These are phyloP conservation scores for Tetrapisispora iriomotensis DNA, from an alignment of 805 yeast genomes.

Conservation along the genomic window DNA sequence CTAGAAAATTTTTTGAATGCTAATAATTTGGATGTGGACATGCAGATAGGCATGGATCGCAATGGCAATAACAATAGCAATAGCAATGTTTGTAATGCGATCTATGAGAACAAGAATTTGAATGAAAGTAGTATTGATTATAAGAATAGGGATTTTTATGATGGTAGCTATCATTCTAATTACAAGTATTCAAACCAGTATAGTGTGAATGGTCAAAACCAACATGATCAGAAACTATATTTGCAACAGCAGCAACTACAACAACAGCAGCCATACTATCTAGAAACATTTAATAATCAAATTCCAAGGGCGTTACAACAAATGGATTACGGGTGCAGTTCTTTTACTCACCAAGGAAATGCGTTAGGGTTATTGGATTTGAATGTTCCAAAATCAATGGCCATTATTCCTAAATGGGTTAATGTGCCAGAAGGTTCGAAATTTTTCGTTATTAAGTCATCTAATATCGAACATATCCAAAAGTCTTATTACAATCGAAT, in stretches of 20 bases:
- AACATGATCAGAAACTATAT: no score
- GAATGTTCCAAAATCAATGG: slow-evolving; percentile 2
- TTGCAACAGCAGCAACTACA: no score
- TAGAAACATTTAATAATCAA: not conserved
- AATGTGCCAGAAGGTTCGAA: slow-evolving; percentile 27
- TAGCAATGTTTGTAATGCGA: no score
- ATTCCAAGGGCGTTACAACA: not conserved
- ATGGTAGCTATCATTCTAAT: no score
- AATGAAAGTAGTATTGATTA: no score
- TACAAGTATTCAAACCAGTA: no score
- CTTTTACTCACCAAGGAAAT: not conserved
- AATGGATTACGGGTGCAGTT: no score
- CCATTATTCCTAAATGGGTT: slow-evolving; percentile 20
- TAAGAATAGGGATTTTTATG: no score
- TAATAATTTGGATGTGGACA: not conserved
- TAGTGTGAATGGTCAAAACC: no score
- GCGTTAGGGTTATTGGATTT: not conserved
- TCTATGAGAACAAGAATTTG: no score
- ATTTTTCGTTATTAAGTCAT: slow-evolving; percentile 49
- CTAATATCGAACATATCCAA: slow-evolving; percentile 37
- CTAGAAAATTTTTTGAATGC: slow-evolving; percentile 5
- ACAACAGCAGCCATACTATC: not conserved
- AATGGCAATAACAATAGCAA: no score
- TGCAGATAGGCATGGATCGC: no score
- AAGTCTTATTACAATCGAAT: slow-evolving; percentile 40